Evolutionary conservation across 1,284 basidiomycete species (phyloP), one percentile per base, ranked within the genome.

Genomic region (Apiotrichum akiyoshidainum): DNA sequence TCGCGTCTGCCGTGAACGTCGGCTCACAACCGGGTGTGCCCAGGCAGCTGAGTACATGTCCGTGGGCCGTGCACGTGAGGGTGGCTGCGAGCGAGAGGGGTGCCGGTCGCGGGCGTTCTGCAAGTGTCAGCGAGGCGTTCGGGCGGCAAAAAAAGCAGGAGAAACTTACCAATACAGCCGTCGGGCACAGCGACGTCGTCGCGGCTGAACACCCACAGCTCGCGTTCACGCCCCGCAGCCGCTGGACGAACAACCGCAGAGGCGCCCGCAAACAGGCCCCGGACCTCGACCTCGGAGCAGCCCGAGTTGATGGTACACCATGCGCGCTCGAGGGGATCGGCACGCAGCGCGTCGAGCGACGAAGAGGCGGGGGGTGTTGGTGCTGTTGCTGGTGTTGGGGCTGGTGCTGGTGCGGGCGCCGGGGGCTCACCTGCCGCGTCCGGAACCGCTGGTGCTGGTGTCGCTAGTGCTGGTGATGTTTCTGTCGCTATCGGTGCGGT

Each of bases 251-350:
- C 61, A 35, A 63, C 58, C 14, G 58, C 61, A 22, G 57, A 59
- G 16, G 52, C 34, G 31, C 33, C 19, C 5, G n/a, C 40, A 37
- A 60, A 49, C 1, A 56, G 54, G 10, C 45, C 31, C 12, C 57
- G 52, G 8, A 46, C 45, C 21, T 55, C 52, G 22, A 21, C 52
- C 37, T 48, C 54, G 26, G 45, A 11, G 8, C 19, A 22, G 31
- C 41, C 41, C 35, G 58, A 44, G 47, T 68, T 68, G 46, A 73
- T 21, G 1, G 51, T 52, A 14, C 63, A 50, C 71, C 71, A 71
- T 12, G 61, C 65, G 33, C 37, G 45, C 47, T 71, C 71, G 31
- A 70, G 46, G 2, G 66, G 58, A 37, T 69, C 66, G 26, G 50
- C 17, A 10, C 61, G 61, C 11, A 63, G 55, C 45, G 61, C 48